Conservation (phyloP, 2,329 filamentous ascomycete genomes). For the Sclerotinia borealis region DNA sequence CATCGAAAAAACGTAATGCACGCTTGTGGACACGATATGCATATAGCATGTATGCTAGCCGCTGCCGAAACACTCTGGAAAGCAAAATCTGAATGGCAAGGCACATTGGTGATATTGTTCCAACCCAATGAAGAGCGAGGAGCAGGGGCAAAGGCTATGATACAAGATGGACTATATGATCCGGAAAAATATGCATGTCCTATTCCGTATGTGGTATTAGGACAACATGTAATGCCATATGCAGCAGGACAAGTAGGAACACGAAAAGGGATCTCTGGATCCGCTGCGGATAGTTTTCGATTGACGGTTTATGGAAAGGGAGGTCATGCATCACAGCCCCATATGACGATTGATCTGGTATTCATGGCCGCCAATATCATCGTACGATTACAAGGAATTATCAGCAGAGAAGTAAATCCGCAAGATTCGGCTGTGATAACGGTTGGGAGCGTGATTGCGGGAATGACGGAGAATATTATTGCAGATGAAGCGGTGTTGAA, state of each 20-base stretch:
- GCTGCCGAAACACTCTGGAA: constrained; percentile 44
- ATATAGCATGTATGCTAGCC: constrained; percentile 52
- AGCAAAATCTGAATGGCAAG: constrained; percentile 45
- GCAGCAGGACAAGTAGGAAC: constrained; percentile 34
- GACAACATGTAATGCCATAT: constrained; percentile 46
- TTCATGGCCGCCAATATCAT: constrained; percentile 40
- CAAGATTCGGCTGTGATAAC: constrained; percentile 41
- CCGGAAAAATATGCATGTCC: constrained; percentile 39
- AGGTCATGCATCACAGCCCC: constrained; percentile 39
- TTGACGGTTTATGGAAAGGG: constrained; percentile 38
- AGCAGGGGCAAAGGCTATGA: constrained; percentile 56
- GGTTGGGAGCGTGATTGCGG: constrained; percentile 39
- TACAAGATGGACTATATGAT: constrained; percentile 51
- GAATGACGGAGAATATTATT: constrained; percentile 41
- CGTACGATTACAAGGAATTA: constrained; percentile 36
- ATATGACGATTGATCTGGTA: constrained; percentile 41
- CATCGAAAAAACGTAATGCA: constrained; percentile 55
- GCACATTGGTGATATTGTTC: constrained; percentile 59
- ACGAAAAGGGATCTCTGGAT: constrained; percentile 32
- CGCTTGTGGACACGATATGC: constrained; percentile 63
- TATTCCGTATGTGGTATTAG: constrained; percentile 48
- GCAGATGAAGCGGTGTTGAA: constrained; percentile 37
- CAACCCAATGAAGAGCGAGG: constrained; percentile 59
- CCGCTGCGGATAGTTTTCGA: constrained; percentile 35
- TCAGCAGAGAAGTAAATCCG: constrained; percentile 36